phyloP scores from a whole-genome alignment of 2,329 filamentous ascomycete genomes.

The Neocucurbitaria cava region DNA sequence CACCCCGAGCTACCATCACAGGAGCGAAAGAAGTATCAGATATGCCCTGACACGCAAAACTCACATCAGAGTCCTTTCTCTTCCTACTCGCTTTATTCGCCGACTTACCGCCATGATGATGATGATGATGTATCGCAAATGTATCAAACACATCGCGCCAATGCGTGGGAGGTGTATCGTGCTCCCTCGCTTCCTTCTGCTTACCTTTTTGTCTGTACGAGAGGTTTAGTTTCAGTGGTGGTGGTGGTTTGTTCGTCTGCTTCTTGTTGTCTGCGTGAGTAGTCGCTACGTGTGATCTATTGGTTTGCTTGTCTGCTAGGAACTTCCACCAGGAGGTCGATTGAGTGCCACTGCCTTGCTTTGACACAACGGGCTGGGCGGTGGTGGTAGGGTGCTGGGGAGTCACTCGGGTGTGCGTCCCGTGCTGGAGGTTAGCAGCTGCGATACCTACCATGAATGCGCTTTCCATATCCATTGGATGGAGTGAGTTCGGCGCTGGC shows the following conservation, averaged over 20 bases:
- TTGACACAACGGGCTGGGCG: neutral
- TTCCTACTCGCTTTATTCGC: constrained; percentile 8
- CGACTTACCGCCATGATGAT: constrained; percentile 1
- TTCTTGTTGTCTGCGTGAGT: neutral
- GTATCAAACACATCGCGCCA: constrained; percentile 16
- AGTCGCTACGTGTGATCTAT: constrained; percentile 4
- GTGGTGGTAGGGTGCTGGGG: neutral
- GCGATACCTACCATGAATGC: neutral
- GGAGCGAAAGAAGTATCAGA: no score
- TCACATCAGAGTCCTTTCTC: constrained; percentile 21
- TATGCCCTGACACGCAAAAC: constrained; percentile 33
- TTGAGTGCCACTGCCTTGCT: neutral
- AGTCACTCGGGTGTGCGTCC: neutral
- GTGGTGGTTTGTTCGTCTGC: neutral
- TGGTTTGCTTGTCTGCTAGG: constrained; percentile 1
- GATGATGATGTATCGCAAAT: constrained; percentile 4
- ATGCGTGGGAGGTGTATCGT: constrained; percentile 3
- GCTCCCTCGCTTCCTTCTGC: constrained; percentile 5
- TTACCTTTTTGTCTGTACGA: neutral
- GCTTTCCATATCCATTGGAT: neutral
- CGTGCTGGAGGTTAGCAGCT: neutral
- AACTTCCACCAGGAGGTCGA: constrained; percentile 7
- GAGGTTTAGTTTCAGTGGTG: neutral
- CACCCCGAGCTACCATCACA: neutral
- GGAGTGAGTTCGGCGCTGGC: neutral